These are phyloP conservation scores for Onygena corvina DNA, from an alignment of 2,329 filamentous ascomycete genomes.

Conservation along the genomic window DNA sequence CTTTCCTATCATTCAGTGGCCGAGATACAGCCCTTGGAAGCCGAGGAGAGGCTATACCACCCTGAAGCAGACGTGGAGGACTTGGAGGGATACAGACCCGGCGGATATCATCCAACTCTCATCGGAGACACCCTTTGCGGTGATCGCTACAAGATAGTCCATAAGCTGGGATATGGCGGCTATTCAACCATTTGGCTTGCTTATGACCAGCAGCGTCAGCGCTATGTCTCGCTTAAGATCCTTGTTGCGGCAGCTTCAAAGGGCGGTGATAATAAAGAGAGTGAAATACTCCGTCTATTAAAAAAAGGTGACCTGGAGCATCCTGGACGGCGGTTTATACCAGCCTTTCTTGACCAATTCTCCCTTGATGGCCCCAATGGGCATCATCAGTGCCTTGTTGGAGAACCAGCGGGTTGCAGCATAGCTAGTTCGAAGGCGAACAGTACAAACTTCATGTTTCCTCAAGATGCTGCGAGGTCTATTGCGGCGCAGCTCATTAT, in stretches of 20 bases:
- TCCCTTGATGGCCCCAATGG: slow-evolving; percentile 15
- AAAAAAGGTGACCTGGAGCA: slow-evolving; percentile 3
- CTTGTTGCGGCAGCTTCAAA: slow-evolving; percentile 11
- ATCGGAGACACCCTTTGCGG: slow-evolving; percentile 16
- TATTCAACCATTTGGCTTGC: slow-evolving; percentile 18
- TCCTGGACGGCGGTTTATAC: slow-evolving; percentile 10
- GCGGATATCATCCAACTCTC: slow-evolving; percentile 26
- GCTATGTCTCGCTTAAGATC: slow-evolving; percentile 20
- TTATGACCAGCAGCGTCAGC: slow-evolving; percentile 8
- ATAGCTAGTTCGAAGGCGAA: slow-evolving; percentile 15
- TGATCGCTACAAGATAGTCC: slow-evolving; percentile 14
- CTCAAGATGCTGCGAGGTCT: slow-evolving; percentile 16
- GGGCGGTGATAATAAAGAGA: slow-evolving; percentile 9
- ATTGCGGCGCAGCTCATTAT: slow-evolving; percentile 17
- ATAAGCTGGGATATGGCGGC: slow-evolving; percentile 18
- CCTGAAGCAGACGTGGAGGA: slow-evolving; percentile 15
- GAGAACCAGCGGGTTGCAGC: slow-evolving; percentile 14
- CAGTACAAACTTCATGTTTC: slow-evolving; percentile 17
- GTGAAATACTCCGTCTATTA: slow-evolving; percentile 12
- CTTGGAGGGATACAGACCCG: slow-evolving; percentile 22
- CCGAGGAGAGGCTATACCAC: too few relatives aligned
- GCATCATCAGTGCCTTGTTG: slow-evolving; percentile 14
- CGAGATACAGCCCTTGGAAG: slow-evolving; percentile 7
- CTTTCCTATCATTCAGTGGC: slow-evolving; percentile 6
- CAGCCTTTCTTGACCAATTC: slow-evolving; percentile 12